Evolutionary conservation across 768 basidiomycete genomes (phyloP).

Genomic region (Guyanaporus albipodus): DNA sequence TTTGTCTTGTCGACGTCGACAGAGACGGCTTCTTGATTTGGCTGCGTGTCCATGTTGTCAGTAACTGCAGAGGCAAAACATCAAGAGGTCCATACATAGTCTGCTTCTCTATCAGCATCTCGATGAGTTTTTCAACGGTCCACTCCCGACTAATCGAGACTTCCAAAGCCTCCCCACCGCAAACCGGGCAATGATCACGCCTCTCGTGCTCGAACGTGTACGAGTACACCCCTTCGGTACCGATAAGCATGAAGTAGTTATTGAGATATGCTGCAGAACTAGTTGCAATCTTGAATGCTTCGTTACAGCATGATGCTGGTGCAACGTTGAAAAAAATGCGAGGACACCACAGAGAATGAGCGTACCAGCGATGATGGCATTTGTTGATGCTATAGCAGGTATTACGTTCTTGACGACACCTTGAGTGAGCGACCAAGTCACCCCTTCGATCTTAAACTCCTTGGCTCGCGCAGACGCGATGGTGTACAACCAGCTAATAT

Average conservation of each 20-base stretch:
- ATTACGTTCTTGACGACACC: constrained; percentile 99
- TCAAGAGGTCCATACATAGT: constrained; percentile 69
- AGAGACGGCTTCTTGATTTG: constrained; percentile 97
- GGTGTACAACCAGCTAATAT: constrained; percentile 91
- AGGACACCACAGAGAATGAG: background rate
- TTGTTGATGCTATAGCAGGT: constrained; percentile 97
- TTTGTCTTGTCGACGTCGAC: constrained; percentile 66
- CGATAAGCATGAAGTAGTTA: constrained; percentile 98
- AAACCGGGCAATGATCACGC: constrained; percentile 92
- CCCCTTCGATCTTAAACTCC: constrained; percentile 96
- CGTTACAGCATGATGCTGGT: constrained; percentile 93
- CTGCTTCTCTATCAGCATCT: constrained; percentile 80
- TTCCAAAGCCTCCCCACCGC: constrained; percentile 85
- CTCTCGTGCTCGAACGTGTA: constrained; percentile 96
- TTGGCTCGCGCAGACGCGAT: constrained; percentile 78
- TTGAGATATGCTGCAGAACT: constrained; percentile 91
- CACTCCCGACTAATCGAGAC: constrained; percentile 64
- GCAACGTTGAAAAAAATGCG: constrained; percentile 1
- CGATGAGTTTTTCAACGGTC: constrained; percentile 86
- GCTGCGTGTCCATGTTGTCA: constrained; percentile 40
- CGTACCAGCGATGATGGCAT: constrained; percentile 94
- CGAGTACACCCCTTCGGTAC: constrained; percentile 94
- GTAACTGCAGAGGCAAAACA: background rate
- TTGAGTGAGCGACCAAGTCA: constrained; percentile 96
- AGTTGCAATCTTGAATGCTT: constrained; percentile 98